A percentile compares a stretch with the other conserved stretches of the same genome.
phyloP scores from a whole-genome alignment of 2,329 filamentous ascomycete species.

The Diaporthe ampelina region DNA sequence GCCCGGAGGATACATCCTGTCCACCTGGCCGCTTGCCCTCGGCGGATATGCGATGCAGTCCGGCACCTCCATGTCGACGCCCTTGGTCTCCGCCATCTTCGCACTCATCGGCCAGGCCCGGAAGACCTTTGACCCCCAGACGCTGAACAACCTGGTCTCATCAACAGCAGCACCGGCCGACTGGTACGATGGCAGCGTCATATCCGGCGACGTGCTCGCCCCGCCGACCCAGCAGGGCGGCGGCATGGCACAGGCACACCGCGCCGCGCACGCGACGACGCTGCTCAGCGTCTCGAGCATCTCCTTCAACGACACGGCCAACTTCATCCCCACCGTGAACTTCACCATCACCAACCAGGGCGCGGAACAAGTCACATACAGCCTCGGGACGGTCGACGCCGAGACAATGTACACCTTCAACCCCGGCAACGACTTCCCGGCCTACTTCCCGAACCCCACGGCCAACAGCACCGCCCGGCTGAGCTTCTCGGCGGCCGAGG shows the following conservation, averaged over 20 bases:
- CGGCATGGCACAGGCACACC: constrained; percentile 5
- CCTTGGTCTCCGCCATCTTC: background rate
- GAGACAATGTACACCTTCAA: constrained; percentile 14
- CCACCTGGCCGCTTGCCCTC: constrained; percentile 1
- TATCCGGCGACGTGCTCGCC: background rate
- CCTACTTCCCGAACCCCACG: background rate
- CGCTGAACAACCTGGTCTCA: constrained; percentile 13
- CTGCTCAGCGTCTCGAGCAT: constrained; percentile 13
- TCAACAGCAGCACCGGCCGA: background rate
- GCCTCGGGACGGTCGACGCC: constrained; percentile 8
- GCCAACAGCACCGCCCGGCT: background rate
- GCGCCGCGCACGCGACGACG: constrained; percentile 14
- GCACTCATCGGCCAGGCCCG: constrained; percentile 5
- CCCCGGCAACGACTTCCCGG: background rate
- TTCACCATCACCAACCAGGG: constrained; percentile 1
- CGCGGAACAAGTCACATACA: background rate
- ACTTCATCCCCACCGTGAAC: background rate
- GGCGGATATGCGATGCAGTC: constrained; percentile 3
- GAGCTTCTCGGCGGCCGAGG: background rate
- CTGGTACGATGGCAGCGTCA: constrained; percentile 9
- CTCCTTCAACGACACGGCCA: constrained; percentile 20
- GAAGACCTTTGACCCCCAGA: background rate
- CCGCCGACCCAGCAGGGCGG: constrained; percentile 6
- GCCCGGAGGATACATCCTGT: constrained; percentile 1
- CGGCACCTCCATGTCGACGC: constrained; percentile 17